Conservation (phyloP, 2,329 filamentous ascomycete species). For the Zymoseptoria pseudotritici region DNA sequence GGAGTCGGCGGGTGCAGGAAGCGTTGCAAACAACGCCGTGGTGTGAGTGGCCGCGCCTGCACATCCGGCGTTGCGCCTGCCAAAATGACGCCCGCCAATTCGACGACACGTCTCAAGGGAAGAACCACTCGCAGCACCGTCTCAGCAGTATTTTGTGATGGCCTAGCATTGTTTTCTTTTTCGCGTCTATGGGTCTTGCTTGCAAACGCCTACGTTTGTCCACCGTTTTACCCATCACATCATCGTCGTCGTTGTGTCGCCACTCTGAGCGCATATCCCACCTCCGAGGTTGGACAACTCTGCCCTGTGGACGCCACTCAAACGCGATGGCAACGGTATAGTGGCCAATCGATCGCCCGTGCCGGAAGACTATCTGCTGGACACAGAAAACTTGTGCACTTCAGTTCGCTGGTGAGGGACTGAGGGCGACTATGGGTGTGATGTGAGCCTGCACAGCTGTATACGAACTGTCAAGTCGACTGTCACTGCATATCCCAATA, state of each 20-base stretch:
- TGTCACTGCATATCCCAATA: background rate
- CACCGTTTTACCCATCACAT: too few relatives aligned
- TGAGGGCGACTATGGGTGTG: background rate
- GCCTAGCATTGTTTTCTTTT: background rate
- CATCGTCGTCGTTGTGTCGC: too few relatives aligned
- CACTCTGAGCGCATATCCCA: too few relatives aligned
- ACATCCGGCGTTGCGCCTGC: slow-evolving; percentile 8
- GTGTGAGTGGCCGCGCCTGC: slow-evolving; percentile 5
- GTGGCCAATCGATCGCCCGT: background rate
- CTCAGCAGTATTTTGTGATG: background rate
- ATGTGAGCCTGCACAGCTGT: background rate
- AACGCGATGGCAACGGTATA: background rate
- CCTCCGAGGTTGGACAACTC: background rate
- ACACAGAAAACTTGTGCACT: background rate
- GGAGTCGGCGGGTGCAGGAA: slow-evolving; percentile 3
- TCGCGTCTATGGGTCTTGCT: background rate
- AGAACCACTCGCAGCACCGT: background rate
- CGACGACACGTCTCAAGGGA: slow-evolving; percentile 8
- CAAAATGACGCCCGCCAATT: slow-evolving; percentile 3
- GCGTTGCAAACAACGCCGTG: slow-evolving; percentile 6
- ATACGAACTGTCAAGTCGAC: background rate
- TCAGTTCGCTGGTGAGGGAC: background rate
- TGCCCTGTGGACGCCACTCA: background rate
- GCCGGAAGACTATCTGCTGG: background rate
- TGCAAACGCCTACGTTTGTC: background rate